Conservation (phyloP, 306 rosid species). For the Pterocarpus macrocarpus region DNA sequence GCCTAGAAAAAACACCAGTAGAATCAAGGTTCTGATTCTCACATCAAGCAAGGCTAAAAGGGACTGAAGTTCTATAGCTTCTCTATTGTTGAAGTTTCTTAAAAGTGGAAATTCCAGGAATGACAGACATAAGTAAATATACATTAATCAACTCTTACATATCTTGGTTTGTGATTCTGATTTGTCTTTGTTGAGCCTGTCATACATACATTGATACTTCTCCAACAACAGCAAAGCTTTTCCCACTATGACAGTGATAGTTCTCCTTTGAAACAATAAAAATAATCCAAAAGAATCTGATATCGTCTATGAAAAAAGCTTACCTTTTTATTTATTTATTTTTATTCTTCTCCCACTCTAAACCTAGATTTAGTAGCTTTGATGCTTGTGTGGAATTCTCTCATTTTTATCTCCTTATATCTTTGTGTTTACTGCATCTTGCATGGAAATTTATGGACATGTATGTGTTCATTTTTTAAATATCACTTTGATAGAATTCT, state of each 20-base stretch:
- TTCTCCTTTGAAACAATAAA: conserved; percentile 12
- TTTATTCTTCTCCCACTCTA: not conserved
- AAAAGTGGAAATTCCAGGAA: too few relatives aligned
- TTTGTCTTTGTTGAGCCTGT: conserved; percentile 22
- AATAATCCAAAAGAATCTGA: not conserved
- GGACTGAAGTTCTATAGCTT: too few relatives aligned
- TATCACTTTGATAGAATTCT: conserved; percentile 23
- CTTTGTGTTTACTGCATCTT: conserved; percentile 35
- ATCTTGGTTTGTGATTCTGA: not conserved
- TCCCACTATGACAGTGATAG: not conserved
- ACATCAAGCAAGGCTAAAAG: too few relatives aligned
- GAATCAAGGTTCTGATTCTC: too few relatives aligned
- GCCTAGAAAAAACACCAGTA: too few relatives aligned
- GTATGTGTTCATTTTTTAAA: conserved; percentile 37
- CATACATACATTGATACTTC: not conserved
- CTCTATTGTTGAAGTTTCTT: too few relatives aligned
- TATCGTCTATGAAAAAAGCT: not conserved
- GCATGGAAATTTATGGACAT: conserved; percentile 15
- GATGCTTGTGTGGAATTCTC: conserved; percentile 28
- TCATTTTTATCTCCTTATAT: conserved; percentile 17
- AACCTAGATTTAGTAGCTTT: conserved; percentile 20
- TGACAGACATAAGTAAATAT: not conserved
- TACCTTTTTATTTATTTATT: not conserved
- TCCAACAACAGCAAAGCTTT: too few relatives aligned
- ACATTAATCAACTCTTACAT: not conserved